Percentiles rank a stretch among this genome's conserved stretches.
Evolutionary conservation across 2,329 filamentous ascomycete genomes (phyloP).

Genomic region (Colletotrichum eremochloae): DNA sequence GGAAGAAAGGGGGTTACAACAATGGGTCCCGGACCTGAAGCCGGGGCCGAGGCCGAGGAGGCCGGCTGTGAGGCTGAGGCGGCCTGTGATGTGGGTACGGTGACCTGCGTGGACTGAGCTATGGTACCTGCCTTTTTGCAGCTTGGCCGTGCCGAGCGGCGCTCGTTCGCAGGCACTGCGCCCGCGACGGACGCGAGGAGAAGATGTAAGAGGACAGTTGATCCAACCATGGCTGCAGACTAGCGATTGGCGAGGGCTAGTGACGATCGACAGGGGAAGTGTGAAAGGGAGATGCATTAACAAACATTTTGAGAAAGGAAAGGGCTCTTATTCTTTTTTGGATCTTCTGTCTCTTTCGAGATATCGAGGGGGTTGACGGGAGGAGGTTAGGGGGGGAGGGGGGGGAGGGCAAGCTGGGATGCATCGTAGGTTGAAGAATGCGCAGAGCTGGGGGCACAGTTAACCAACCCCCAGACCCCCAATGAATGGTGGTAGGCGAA

Average conservation of each 20-base stretch:
- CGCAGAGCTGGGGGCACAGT: conserved; percentile 6
- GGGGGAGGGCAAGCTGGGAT: not conserved
- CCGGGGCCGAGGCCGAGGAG: not conserved
- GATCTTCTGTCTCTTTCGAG: not conserved
- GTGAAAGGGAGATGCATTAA: conserved; percentile 4
- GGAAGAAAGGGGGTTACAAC: conserved; percentile 11
- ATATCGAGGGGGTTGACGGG: not conserved
- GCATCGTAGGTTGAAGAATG: conserved; percentile 27
- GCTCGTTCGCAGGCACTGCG: conserved; percentile 23
- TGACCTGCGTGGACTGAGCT: conserved; percentile 8
- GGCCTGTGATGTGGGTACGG: conserved; percentile 4
- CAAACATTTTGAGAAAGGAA: not conserved
- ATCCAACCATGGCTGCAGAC: conserved; percentile 19
- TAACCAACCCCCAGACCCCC: conserved; percentile 23
- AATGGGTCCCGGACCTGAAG: not conserved
- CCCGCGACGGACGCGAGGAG: conserved; percentile 27
- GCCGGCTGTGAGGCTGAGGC: not conserved
- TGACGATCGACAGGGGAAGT: conserved; percentile 12
- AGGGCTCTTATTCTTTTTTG: conserved; percentile 5
- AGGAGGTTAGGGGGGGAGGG: not conserved
- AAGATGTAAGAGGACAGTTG: conserved; percentile 23
- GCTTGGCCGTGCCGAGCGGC: not conserved
- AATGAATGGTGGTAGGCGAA: not conserved
- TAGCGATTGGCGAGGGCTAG: conserved; percentile 9
- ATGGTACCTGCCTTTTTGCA: conserved; percentile 13